Evolutionary conservation across 345 rosid species (phyloP).

Genomic region (Draba incana): DNA sequence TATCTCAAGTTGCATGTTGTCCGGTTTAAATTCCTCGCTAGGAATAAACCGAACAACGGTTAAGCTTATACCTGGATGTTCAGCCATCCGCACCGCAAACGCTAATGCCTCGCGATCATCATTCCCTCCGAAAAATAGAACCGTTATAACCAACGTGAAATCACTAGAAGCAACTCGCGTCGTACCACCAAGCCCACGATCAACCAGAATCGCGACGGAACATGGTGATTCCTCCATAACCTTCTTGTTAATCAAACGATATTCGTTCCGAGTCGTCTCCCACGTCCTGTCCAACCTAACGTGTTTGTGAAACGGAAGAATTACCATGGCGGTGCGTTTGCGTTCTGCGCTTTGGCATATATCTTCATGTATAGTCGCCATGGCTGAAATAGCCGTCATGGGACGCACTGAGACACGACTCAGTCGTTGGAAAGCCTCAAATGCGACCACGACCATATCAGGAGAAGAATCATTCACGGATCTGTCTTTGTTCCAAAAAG

Average conservation of each 20-base stretch:
- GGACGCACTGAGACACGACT: slow-evolving; percentile 71
- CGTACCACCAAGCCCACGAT: slow-evolving; percentile 84
- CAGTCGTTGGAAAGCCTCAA: slow-evolving; percentile 67
- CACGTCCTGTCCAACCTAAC: slow-evolving; percentile 65
- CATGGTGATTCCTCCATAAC: slow-evolving; percentile 73
- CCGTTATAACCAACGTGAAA: slow-evolving; percentile 55
- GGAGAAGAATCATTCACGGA: slow-evolving; percentile 27
- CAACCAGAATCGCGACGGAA: slow-evolving; percentile 82
- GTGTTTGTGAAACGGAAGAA: slow-evolving; percentile 84
- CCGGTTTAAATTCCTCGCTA: slow-evolving; percentile 44
- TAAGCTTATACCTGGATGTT: slow-evolving; percentile 77
- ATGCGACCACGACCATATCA: slow-evolving; percentile 75
- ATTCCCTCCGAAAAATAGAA: slow-evolving; percentile 77
- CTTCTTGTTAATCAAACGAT: slow-evolving; percentile 57
- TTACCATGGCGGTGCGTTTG: slow-evolving; percentile 63
- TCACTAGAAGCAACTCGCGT: slow-evolving; percentile 72
- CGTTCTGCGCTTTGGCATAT: slow-evolving; percentile 63
- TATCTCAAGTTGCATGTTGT: slow-evolving; percentile 44
- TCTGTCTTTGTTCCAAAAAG: slow-evolving; percentile 80
- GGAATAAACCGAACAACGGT: slow-evolving; percentile 52
- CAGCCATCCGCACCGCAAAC: slow-evolving; percentile 73
- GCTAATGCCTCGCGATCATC: slow-evolving; percentile 89
- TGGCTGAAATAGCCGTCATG: slow-evolving; percentile 79
- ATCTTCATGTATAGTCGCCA: slow-evolving; percentile 71
- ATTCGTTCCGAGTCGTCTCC: slow-evolving; percentile 62